phyloP scores from a whole-genome alignment of 2,329 filamentous ascomycete species.

The Harringtonia lauricola region DNA sequence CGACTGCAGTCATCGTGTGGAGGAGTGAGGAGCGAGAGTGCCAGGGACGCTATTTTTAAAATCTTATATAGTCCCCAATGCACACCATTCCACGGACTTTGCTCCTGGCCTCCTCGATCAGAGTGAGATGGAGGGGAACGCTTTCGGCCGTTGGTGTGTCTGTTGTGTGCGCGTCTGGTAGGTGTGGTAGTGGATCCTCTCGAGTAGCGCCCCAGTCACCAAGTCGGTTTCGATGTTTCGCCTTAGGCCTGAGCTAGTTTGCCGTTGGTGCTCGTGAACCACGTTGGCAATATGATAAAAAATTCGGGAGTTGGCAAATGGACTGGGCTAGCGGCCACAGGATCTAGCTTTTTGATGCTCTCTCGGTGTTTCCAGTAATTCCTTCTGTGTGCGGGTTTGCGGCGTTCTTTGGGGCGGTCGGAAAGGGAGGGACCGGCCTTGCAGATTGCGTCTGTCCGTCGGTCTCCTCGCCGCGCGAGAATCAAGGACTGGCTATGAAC shows the following conservation, averaged over 20 bases:
- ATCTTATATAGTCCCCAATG: conserved; percentile 1
- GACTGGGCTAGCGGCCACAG: no score
- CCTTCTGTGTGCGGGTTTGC: no score
- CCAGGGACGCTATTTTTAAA: conserved; percentile 8
- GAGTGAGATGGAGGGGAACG: background rate
- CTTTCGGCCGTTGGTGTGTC: conserved; percentile 2
- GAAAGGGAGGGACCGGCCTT: no score
- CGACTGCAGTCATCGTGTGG: conserved; percentile 35
- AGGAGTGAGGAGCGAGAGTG: conserved; percentile 4
- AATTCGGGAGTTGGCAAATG: no score
- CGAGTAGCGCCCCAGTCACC: conserved; percentile 8
- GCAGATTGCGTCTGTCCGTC: no score
- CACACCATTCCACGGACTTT: background rate
- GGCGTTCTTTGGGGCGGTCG: no score
- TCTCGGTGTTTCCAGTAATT: no score
- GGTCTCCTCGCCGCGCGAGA: no score
- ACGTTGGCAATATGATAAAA: no score
- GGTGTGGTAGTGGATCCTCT: conserved; percentile 7
- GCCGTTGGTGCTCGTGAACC: background rate
- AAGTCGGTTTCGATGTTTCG: conserved; percentile 4
- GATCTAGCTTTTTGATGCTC: no score
- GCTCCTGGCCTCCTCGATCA: background rate
- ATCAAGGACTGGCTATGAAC: no score
- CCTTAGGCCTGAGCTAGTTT: background rate
- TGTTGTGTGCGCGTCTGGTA: no score